Evolutionary conservation across 176 grass and related monocot genomes (phyloP).

Genomic region (Oryza coarctata): DNA sequence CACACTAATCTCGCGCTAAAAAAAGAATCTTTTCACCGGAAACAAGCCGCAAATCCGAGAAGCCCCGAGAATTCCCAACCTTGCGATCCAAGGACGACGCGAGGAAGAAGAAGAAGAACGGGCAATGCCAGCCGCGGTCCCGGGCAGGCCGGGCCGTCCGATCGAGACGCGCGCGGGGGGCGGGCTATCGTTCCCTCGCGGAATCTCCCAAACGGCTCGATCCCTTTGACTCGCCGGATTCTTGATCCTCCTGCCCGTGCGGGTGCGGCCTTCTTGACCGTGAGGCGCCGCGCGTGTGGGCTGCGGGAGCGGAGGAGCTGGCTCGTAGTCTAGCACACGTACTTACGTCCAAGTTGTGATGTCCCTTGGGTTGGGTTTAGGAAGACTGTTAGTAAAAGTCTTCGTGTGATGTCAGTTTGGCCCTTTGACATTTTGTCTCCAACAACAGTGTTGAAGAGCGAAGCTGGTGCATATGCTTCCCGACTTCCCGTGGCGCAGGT

Average conservation of each 20-base stretch:
- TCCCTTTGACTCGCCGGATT: slow-evolving; percentile 8
- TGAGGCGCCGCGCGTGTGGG: not conserved
- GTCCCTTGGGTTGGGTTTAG: too few relatives aligned
- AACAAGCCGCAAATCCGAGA: not conserved
- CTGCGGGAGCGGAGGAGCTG: not conserved
- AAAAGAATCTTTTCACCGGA: not conserved
- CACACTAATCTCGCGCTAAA: not conserved
- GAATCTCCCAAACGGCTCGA: not conserved
- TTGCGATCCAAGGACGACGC: not conserved
- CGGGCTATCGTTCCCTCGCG: not conserved
- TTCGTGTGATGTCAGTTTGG: too few relatives aligned
- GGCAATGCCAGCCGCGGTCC: not conserved
- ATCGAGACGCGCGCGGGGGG: not conserved
- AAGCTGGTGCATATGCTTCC: too few relatives aligned
- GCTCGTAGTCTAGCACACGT: too few relatives aligned
- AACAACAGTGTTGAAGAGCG: too few relatives aligned
- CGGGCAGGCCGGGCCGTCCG: not conserved
- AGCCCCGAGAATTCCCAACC: not conserved
- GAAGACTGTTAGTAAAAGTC: too few relatives aligned
- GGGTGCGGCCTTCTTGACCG: not conserved
- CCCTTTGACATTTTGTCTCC: not conserved
- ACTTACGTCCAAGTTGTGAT: too few relatives aligned
- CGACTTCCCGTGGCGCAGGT: too few relatives aligned
- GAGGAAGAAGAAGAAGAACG: not conserved
- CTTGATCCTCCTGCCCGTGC: not conserved